Base-by-base conservation (phyloP, 495 filamentous ascomycete genomes). In the Trichoderma gamsii region DNA sequence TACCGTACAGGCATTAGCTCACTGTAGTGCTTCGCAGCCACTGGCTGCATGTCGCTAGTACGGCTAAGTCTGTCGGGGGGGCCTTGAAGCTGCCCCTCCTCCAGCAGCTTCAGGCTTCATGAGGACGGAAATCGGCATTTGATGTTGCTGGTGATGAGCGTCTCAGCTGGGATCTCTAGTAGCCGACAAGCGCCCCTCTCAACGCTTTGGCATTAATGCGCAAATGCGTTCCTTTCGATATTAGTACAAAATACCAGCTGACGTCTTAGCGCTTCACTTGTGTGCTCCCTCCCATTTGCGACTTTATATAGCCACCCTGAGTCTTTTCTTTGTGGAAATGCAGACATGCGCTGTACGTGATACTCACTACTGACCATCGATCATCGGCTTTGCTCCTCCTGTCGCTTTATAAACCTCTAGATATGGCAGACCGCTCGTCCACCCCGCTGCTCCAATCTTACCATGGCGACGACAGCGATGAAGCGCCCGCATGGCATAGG, bases 381-480 rank as follows among this genome's bases (percentile, higher is more conserved):
- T 7, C n/a, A 46, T 46, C n/a, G n/a, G 16, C 4, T 16, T 21
- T n/a, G n/a, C 9, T 23, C 21, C 9, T 56, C 51, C n/a, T 11
- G 18, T n/a, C 16, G n/a, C 51, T 25, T 56, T n/a, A 25, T 23
- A 56, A 61, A 61, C 1, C 25, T 61, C n/a, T 21, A 15, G 15
- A 29, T 29, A 61, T 61, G 56, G 56, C 56, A 21, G 23, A 61
- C 32, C 56, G 56, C 25, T 61, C 56, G 8, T 61, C 56, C 16
- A 25, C 56, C 23, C 56, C 56, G 8, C 27, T 61, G 56, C 56
- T 61, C 16, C 56, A 18, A 18, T n/a, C 56, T 6, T 32, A 61
- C 56, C 56, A 61, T 61, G 56, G 56, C 23, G 56, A 61, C 9
- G 56, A 61, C 23, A 61, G 56, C 9, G 56, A 61, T 25, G 56